Percentiles rank a stretch among this genome's conserved stretches.
Conservation (phyloP, 2,329 filamentous ascomycete genomes). For the Fusarium devonianum region DNA sequence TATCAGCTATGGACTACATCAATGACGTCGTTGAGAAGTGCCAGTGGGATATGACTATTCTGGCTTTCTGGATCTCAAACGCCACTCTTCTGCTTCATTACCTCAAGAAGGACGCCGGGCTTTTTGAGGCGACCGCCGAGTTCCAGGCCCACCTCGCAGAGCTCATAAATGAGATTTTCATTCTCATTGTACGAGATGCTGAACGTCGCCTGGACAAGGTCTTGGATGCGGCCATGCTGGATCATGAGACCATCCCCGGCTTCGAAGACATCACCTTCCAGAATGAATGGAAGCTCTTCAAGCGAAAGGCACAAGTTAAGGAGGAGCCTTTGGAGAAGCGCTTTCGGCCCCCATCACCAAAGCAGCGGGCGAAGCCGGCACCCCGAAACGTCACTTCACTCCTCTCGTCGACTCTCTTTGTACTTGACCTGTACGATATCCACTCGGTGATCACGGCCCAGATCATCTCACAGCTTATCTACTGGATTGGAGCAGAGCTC, state of each 20-base stretch:
- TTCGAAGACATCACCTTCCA: conserved; percentile 97
- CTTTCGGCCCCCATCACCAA: conserved; percentile 90
- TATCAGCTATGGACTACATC: conserved; percentile 92
- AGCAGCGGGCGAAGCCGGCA: conserved; percentile 88
- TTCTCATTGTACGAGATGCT: conserved; percentile 94
- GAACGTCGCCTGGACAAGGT: conserved; percentile 97
- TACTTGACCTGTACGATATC: conserved; percentile 97
- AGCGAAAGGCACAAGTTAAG: conserved; percentile 87
- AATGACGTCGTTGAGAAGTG: conserved; percentile 94
- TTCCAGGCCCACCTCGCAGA: conserved; percentile 95
- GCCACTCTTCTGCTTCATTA: conserved; percentile 95
- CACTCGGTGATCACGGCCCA: conserved; percentile 96
- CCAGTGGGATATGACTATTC: conserved; percentile 99
- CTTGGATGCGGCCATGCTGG: conserved; percentile 89
- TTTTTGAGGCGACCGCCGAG: conserved; percentile 81
- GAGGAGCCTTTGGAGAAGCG: conserved; percentile 90
- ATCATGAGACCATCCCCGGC: conserved; percentile 97
- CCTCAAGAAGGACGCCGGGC: conserved; percentile 87
- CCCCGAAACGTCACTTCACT: conserved; percentile 96
- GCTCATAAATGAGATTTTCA: conserved; percentile 97
- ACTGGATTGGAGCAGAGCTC: conserved; percentile 94
- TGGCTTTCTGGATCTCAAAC: conserved; percentile 99
- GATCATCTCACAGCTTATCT: conserved; percentile 89
- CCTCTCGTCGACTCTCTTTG: conserved; percentile 93
- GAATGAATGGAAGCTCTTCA: conserved; percentile 98